Percentiles rank a stretch among this genome's conserved stretches.
These are phyloP conservation scores for Cubamyces sp. DNA, from an alignment of 768 basidiomycete genomes.

Conservation along the genomic window DNA sequence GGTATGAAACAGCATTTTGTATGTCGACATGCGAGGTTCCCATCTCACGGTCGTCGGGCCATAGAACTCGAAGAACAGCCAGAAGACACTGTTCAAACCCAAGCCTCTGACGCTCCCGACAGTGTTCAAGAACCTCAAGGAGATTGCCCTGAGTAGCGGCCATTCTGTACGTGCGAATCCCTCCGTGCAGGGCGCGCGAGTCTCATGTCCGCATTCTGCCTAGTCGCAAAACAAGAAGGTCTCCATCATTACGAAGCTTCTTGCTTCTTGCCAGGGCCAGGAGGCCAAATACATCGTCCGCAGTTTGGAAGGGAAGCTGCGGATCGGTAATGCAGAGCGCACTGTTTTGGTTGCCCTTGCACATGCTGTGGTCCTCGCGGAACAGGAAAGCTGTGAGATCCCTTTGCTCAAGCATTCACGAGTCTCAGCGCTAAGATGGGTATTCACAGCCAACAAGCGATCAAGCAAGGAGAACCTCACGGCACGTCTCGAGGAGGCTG, in stretches of 20 bases:
- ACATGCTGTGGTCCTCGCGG: constrained; percentile 84
- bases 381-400: constrained; percentile 63
- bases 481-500: constrained; percentile 72
- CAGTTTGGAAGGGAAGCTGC: constrained; percentile 93
- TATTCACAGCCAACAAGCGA: constrained; percentile 67
- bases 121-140: constrained; percentile 88
- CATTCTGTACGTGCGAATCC: constrained; percentile 63
- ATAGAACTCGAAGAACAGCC: constrained; percentile 90
- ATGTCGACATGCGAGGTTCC: too few relatives aligned
- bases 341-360: constrained; percentile 95
- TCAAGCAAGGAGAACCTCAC: constrained; percentile 76
- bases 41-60: neutral
- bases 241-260: constrained; percentile 89
- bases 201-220: neutral
- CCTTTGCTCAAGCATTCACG: neutral
- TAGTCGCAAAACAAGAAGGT: constrained; percentile 97
- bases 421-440: constrained; percentile 2
- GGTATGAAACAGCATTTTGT: constrained; percentile 47
- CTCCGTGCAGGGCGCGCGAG: neutral
- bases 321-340: constrained; percentile 96
- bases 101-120: constrained; percentile 86
- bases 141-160: constrained; percentile 86
- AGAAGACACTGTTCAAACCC: constrained; percentile 93
- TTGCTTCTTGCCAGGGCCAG: constrained; percentile 87
- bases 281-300: constrained; percentile 98